These are phyloP conservation scores for Trichoderma sp. DNA, from an alignment of 2,329 filamentous ascomycete species.

Conservation along the genomic window DNA sequence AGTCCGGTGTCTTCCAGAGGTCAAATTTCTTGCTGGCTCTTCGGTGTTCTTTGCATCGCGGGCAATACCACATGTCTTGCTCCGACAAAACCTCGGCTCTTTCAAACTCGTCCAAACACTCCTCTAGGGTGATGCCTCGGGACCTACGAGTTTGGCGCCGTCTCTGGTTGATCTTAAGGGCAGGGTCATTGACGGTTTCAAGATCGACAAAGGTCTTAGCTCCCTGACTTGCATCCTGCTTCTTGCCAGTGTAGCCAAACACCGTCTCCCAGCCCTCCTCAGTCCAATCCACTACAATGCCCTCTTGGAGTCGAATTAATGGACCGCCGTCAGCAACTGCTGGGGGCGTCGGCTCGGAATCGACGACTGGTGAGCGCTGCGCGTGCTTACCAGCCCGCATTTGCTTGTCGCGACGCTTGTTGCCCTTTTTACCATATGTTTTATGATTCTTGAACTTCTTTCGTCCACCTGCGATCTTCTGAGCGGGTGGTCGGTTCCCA, in stretches of 20 bases:
- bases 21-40: conserved; percentile 95
- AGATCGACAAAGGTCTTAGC: conserved; percentile 54
- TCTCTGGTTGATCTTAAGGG: conserved; percentile 62
- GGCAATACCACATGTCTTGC: conserved; percentile 97
- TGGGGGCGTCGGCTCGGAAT: conserved; percentile 39
- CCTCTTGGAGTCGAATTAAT: conserved; percentile 77
- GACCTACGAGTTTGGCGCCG: conserved; percentile 55
- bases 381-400: conserved; percentile 38
- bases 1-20: conserved; percentile 94
- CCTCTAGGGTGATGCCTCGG: conserved; percentile 76
- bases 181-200: conserved; percentile 58
- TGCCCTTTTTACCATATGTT: conserved; percentile 49
- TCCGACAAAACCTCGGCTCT: conserved; percentile 92
- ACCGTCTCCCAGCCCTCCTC: conserved; percentile 66
- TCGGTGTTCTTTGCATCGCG: conserved; percentile 88
- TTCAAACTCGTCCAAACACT: conserved; percentile 92
- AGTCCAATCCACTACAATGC: conserved; percentile 83
- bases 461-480: conserved; percentile 37
- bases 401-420: conserved; percentile 48
- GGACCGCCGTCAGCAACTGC: conserved; percentile 52
- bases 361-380: conserved; percentile 32
- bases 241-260: conserved; percentile 53
- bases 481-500: conserved; percentile 22
- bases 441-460: conserved; percentile 49
- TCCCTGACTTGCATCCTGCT: conserved; percentile 53